Percentiles rank a stretch among this genome's conserved stretches.
Conservation (phyloP, 2,329 filamentous ascomycete species). For the Trichoderma sp. region DNA sequence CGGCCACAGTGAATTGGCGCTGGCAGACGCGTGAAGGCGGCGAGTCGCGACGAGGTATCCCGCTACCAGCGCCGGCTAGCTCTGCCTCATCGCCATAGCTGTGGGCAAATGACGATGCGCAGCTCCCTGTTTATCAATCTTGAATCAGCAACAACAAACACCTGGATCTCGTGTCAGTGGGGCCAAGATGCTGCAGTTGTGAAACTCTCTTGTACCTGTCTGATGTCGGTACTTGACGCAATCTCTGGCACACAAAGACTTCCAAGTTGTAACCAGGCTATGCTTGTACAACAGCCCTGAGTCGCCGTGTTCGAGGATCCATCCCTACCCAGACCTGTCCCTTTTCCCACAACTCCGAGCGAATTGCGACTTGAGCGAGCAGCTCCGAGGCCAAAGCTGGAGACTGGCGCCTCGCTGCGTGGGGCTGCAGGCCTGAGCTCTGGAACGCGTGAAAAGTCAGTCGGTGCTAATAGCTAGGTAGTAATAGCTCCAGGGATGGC, state of each 20-base stretch:
- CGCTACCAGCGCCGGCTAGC: constrained; percentile 6
- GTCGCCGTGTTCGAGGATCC: neutral
- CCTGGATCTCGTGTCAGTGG: constrained; percentile 21
- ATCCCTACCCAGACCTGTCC: neutral
- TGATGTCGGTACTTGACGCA: neutral
- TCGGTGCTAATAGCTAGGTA: neutral
- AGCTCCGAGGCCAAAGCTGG: constrained; percentile 28
- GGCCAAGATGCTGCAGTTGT: neutral
- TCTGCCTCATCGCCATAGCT: neutral
- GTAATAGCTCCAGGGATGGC: neutral
- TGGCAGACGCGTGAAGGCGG: constrained; percentile 30
- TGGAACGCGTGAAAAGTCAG: constrained; percentile 13
- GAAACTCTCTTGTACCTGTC: neutral
- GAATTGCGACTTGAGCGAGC: constrained; percentile 21
- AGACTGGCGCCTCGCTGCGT: neutral
- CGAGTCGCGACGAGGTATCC: constrained; percentile 31
- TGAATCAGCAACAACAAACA: constrained; percentile 24
- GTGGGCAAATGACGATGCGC: constrained; percentile 12
- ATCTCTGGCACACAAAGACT: neutral
- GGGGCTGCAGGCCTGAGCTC: constrained; percentile 9
- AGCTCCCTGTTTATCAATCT: constrained; percentile 21
- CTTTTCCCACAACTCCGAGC: constrained; percentile 6
- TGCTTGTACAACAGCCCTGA: neutral
- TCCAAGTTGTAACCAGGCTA: neutral
- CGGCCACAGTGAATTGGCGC: constrained; percentile 14